These are phyloP conservation scores for Chrysopogon serrulatus DNA, from an alignment of 176 grass and related monocot genomes.

Conservation along the genomic window DNA sequence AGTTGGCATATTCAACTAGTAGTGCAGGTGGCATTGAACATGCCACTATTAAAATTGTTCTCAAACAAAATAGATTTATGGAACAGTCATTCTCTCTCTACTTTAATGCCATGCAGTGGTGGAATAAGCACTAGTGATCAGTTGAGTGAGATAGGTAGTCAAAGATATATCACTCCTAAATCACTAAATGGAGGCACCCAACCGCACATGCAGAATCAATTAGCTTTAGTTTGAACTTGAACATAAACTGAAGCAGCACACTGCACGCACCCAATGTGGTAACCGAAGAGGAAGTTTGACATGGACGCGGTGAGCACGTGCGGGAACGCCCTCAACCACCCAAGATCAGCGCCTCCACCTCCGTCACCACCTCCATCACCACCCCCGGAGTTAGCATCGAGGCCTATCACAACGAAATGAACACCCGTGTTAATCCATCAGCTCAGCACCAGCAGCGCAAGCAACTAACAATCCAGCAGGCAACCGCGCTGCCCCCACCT, in stretches of 20 bases:
- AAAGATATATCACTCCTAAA: not conserved
- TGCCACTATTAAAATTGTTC: not conserved
- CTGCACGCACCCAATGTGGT: constrained; percentile 86
- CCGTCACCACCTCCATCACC: not conserved
- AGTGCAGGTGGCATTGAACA: not conserved
- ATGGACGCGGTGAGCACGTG: constrained; percentile 89
- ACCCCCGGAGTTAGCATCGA: constrained; percentile 6
- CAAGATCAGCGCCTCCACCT: constrained; percentile 40
- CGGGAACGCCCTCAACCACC: constrained; percentile 83
- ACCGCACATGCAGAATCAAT: not conserved
- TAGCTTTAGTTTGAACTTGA: not conserved
- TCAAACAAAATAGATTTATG: not conserved
- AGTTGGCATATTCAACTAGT: not conserved
- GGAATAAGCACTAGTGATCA: not conserved
- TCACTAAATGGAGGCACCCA: not conserved
- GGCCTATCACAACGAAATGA: not conserved
- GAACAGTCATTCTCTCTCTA: not conserved
- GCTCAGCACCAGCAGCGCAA: not conserved
- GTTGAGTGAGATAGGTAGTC: not conserved
- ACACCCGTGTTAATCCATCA: not conserved
- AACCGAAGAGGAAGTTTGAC: constrained; percentile 94
- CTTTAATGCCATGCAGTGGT: not conserved
- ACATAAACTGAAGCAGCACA: not conserved
- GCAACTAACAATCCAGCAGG: not conserved
- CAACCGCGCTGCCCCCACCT: not conserved